Base-by-base conservation (phyloP, 2,329 filamentous ascomycete species). In the Sphaerulina musiva region DNA sequence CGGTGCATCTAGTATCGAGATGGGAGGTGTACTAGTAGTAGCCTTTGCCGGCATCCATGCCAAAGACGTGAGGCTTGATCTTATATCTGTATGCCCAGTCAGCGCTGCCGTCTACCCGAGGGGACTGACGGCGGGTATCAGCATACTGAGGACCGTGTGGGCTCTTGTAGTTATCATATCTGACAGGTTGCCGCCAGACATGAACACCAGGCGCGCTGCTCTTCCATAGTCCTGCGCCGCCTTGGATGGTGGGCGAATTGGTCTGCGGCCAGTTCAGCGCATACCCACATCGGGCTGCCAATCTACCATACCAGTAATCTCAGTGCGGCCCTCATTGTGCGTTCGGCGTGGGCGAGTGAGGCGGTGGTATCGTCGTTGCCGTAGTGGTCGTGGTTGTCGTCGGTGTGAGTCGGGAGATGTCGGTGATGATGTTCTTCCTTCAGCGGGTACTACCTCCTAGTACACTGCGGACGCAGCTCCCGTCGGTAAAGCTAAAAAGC, bases 101-200 rank as follows among this genome's bases (percentile, higher is more conserved):
- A 57, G 51, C 42, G 46, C 56, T 12, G 7, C 9, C 39, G 29
- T n/a, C 2, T 31, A 12, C 29, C 45, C 38, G n/a, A n/a, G n/a
- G n/a, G 6, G 32, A 26, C 23, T 40, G 8, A 38, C 6, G 32
- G 17, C 23, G 32, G 11, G 32, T 47, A 10, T 14, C 23, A 32
- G 71, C 72, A 69, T 75, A 84, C 80, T 79, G 76, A 57, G 80
- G 80, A 52, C 77, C 80, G 66, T 78, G 82, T 53, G 76, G 77
- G 68, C 78, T 80, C 70, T 74, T 70, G 70, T 79, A 82, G 57
- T 76, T 73, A 66, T 75, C 70, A 69, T 76, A 76, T 34, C 64
- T 64, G 51, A 66, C 67, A 20, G 73, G 67, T 57, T 62, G 59
- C 32, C 64, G 51, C 67, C 64, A 70, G 38, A 68, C 68, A 58